Evolutionary conservation across 2,329 filamentous ascomycete species (phyloP), one percentile per base, ranked within the genome.

Genomic region (Arthrobotrys entomopaga): DNA sequence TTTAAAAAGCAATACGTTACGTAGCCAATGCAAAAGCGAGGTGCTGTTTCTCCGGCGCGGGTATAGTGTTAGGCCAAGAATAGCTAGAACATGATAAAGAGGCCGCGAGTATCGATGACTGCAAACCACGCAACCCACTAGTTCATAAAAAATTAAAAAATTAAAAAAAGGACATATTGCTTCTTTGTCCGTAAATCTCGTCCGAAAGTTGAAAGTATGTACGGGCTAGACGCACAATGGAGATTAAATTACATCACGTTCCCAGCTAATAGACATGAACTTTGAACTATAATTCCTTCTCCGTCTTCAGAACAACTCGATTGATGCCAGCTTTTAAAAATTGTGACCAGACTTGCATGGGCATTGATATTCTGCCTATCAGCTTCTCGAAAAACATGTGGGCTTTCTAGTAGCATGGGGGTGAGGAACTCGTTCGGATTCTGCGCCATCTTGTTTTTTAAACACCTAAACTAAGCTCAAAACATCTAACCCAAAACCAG

Each of bases 201-300:
- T 19, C 22, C 52, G 24, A 19, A 53, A 6, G 8, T 38, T 38
- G 52, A 26, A 40, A 56, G 52, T 34, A 22, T 26, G 26, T n/a
- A 59, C 57, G 22, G 50, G 52, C 22, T 34, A 50, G 42, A 46
- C 50, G 70, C 70, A 64, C 29, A 5, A 10, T 10, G 29, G 29
- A 34, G 10, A 34, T 34, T 34, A 10, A 34, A 34, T 67, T 67
- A 57, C 63, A 74, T 74, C 63, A 67, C 56, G 48, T n/a, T 24
- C 58, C 58, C 29, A 34, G 16, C 59, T 67, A 59, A 40, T 65
- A 54, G 56, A 50, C 63, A 67, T 48, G 70, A 63, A 38, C 38
- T 70, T 70, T 58, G 65, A 58, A 70, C 63, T 70, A 70, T 70
- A 70, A 58, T 57, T 52, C n/a, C n/a, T n/a, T n/a, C n/a, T n/a